Conservation (phyloP, 1,284 basidiomycete species). For the Fomitopsis schrenkii region DNA sequence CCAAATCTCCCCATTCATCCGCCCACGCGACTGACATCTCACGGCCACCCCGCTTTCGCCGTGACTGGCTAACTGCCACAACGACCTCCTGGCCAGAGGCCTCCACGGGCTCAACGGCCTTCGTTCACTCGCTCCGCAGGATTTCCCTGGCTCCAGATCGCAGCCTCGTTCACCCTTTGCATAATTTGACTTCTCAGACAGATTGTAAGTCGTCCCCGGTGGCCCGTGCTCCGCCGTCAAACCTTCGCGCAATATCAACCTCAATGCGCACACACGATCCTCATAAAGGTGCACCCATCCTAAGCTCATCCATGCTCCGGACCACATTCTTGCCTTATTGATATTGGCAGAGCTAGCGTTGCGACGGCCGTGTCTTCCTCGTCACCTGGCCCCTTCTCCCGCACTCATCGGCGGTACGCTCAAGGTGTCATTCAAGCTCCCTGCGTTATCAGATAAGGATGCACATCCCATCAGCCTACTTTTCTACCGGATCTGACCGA, state of each 20-base stretch:
- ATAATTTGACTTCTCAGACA: neutral
- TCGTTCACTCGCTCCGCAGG: no score
- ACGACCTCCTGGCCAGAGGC: no score
- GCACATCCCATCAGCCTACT: neutral
- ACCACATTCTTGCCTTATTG: neutral
- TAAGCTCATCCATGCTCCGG: neutral
- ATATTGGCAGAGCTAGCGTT: neutral
- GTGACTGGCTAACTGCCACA: no score
- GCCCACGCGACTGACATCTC: neutral
- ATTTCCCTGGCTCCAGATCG: neutral
- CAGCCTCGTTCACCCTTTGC: neutral
- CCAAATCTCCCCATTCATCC: neutral
- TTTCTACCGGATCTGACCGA: neutral
- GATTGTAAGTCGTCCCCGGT: neutral
- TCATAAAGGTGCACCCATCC: neutral
- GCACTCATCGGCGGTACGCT: neutral
- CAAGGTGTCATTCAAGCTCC: neutral
- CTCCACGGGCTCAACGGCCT: no score
- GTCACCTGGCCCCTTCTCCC: neutral
- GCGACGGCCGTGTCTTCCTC: neutral
- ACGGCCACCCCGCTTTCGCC: neutral
- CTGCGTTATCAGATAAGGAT: slow-evolving; percentile 2
- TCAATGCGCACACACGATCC: neutral
- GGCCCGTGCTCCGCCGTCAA: neutral
- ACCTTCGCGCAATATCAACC: neutral